These are phyloP conservation scores for Clonostachys rhizophaga DNA, from an alignment of 2,329 filamentous ascomycete species.

Conservation along the genomic window DNA sequence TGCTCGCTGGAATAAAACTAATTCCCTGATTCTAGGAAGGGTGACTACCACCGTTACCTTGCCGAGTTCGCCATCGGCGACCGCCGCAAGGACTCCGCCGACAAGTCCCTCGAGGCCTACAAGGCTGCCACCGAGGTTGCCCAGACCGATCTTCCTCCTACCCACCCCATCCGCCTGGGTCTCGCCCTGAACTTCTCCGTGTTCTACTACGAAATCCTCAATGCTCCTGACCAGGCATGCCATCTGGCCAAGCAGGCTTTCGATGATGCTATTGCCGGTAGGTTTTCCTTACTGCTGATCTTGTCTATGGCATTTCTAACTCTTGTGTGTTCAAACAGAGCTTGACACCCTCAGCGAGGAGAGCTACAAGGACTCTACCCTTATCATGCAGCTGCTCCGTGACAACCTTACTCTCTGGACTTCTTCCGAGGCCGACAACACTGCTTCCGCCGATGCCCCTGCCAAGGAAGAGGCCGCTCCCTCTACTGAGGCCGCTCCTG, in stretches of 20 bases:
- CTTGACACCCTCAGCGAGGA: slow-evolving; percentile 96
- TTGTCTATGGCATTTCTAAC: slow-evolving; percentile 57
- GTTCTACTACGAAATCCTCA: slow-evolving; percentile 99
- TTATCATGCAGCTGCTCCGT: slow-evolving; percentile 97
- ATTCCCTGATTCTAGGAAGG: slow-evolving; percentile 67
- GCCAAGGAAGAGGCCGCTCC: slow-evolving; percentile 45
- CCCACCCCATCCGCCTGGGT: slow-evolving; percentile 96
- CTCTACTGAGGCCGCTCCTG: slow-evolving; percentile 45
- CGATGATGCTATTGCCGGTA: slow-evolving; percentile 89
- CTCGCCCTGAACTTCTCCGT: slow-evolving; percentile 98
- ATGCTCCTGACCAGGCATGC: slow-evolving; percentile 96
- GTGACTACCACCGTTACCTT: slow-evolving; percentile 98
- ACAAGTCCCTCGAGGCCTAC: slow-evolving; percentile 95
- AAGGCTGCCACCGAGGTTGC: slow-evolving; percentile 96
- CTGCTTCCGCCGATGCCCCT: slow-evolving; percentile 46
- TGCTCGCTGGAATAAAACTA: neutral
- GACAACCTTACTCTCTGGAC: slow-evolving; percentile 99
- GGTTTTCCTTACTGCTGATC: slow-evolving; percentile 86
- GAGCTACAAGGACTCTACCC: slow-evolving; percentile 98
- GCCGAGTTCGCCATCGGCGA: slow-evolving; percentile 94
- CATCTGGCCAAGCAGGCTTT: slow-evolving; percentile 99
- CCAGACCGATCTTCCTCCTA: slow-evolving; percentile 94
- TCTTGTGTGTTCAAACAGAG: slow-evolving; percentile 46
- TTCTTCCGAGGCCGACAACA: slow-evolving; percentile 91
- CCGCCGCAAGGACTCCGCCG: slow-evolving; percentile 90